Evolutionary conservation across 495 filamentous ascomycete species (phyloP), one percentile per base, ranked within the genome.

Genomic region (Cairneyella variabilis): DNA sequence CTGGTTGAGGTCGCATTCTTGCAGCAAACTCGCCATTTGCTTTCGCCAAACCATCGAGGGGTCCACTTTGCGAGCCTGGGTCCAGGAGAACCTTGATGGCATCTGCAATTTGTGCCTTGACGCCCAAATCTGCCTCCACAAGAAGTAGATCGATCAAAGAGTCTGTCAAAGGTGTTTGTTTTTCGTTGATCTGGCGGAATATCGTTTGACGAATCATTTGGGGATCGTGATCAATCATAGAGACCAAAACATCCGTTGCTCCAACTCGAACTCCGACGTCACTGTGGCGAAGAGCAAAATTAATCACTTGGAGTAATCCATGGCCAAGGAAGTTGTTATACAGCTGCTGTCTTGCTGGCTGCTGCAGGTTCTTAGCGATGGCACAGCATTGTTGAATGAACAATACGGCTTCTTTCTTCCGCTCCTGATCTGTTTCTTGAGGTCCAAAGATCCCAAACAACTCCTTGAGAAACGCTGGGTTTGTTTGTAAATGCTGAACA

Each of bases 331-430:
- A 95, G 56, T 93, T 91, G 57, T 82, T 82, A 66, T 96, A 97
- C 6, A 98, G 76, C 30, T 80, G 83, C 37, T 86, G 82, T 44
- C 93, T 80, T 18, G 82, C 83, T 17, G 85, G 88, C 2, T 82
- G 85, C 65, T 97, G 95, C 7, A 97, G 70, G 63, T 88, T 96
- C 69, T 98, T 98, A 9, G 91, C 91, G 61, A 97, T 93, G 3
- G 84, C 83, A 58, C 91, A 95, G 66, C 91, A 97, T 67, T 96
- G 90, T 66, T 97, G 95, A 61, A 98, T 92, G 70, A 98, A 97
- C 32, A 90, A 78, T 30, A 98, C 91, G 0, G 89, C 95, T 57
- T 97, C 89, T 67, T 95, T 96, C 69, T 91, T 95, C 61, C 88
- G 84, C 61, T 78, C 82, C 18, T 74, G 70, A 37, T 87, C 79